Base-by-base conservation (phyloP, 805 yeast species). In the Hanseniaspora lachancei region DNA sequence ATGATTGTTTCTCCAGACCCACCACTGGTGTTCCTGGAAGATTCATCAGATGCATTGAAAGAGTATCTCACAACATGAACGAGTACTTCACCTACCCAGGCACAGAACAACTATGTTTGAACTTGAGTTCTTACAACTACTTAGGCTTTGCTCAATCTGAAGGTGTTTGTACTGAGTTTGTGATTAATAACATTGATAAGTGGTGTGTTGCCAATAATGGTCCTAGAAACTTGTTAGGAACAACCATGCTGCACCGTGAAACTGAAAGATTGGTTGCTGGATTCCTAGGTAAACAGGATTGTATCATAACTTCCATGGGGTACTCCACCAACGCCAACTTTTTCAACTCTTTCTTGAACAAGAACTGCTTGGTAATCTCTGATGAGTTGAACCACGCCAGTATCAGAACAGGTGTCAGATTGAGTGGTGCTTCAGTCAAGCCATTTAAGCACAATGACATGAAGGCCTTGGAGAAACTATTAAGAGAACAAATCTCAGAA, bases 21-120 rank as follows among this genome's bases (percentile, higher is more conserved):
- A 87, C 95, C n/a, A 84, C 86, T 58, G 97, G 97, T 52, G 97
- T 91, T 21, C 97, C 99, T 1, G 99, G 99, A 29, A 80, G 99
- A 68, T 83, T 75, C 64, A 81, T 91, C 62, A 78, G 81, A 57
- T 83, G 95, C 63, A 82, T 84, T 63, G 89, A 88, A 63, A 80
- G 98, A 62, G 70, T 74, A 35, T 76, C 89, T n/a, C 74, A 76
- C 47, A 83, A 84, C 61, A 77, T 78, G 63, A 80, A 81, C 65
- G 74, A 75, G 41, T 75, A 79, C 55, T 87, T 84, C 66, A 75
- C 80, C 36, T 86, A 84, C 65, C 79, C 87, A 40, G 96, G 97
- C 12, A 75, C 81, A 15, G 77, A 85, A 3, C 77, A 79, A 8
- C 83, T 84, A 61, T 87, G 95, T 66, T 74, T 93, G 60, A 93